Base-by-base conservation (phyloP, 495 filamentous ascomycete genomes). In the Annulohypoxylon nitens region DNA sequence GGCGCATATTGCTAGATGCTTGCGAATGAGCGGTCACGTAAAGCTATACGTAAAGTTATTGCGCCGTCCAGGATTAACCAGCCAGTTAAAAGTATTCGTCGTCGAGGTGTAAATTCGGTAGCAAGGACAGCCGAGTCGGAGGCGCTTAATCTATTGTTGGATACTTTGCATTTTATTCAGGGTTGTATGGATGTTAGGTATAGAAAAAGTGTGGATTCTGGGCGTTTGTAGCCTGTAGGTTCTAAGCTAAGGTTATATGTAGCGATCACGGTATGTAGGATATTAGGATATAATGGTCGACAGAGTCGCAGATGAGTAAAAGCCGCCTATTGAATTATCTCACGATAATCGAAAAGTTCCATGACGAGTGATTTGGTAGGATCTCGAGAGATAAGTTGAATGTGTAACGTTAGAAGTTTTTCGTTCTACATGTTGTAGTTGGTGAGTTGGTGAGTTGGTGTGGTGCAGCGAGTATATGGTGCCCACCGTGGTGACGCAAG, bases 141-240 rank as follows among this genome's bases (percentile, higher is more conserved):
- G 67, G 72, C 67, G 72, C 72, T 61, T 75, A 71, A 68, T 59
- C 11, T 54, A 34, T 20, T 63, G 26, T 34, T 41, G 60, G 45
- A 62, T 47, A 30, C 12, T 16, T 30, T 30, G 30, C 5, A 33
- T 39, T 14, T 50, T 30, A 4, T n/a, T 43, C 39, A 43, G 14
- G 7, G 5, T 61, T 14, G 55, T 14, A 37, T 54, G 37, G 3
- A 36, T 57, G 2, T 30, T 30, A 26, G 36, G 36, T 39, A 39
- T 9, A 7, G 11, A 6, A 25, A 25, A 25, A 30, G 18, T 26
- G 50, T 30, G 43, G n/a, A 8, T 37, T 63, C 37, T 33, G 20
- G 39, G 23, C 26, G 16, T 48, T 20, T 67, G 34, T 16, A 18
- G 20, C 14, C 26, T 30, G 30, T 6, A 30, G 30, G 14, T 34